Percentiles rank a stretch among this genome's conserved stretches.
These are phyloP conservation scores for Lactarius sp. DNA, from an alignment of 768 basidiomycete species.

Conservation along the genomic window DNA sequence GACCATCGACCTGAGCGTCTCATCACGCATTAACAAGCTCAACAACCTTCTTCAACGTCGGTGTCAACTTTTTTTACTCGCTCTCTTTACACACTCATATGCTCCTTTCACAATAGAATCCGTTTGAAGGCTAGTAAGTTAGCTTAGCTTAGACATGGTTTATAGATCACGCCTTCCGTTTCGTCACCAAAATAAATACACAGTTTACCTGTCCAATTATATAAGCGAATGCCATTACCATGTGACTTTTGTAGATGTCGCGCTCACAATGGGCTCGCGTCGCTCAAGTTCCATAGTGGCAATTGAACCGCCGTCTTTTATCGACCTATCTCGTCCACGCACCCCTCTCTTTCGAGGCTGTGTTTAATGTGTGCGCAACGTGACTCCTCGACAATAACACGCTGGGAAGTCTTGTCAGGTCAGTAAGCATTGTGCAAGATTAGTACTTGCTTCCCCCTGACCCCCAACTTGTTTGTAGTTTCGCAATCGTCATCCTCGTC, in stretches of 20 bases:
- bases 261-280: background rate
- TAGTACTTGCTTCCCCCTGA: background rate
- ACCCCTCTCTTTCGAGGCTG: background rate
- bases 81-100: background rate
- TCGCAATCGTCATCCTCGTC: conserved; percentile 1
- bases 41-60: conserved; percentile 82
- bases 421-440: background rate
- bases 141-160: background rate
- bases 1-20: conserved; percentile 93
- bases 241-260: background rate
- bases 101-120: conserved; percentile 17
- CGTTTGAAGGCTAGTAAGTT: conserved; percentile 17
- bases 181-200: conserved; percentile 12
- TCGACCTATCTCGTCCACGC: background rate
- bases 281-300: background rate
- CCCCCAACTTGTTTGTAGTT: conserved; percentile 2
- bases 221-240: background rate
- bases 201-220: background rate
- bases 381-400: background rate
- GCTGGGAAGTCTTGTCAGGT: conserved; percentile 10
- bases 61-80: conserved; percentile 30
- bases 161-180: background rate
- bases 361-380: conserved; percentile 10
- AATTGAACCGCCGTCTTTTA: background rate
- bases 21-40: conserved; percentile 90